A percentile compares a stretch with the other conserved stretches of the same genome.
Evolutionary conservation across 2,329 filamentous ascomycete species (phyloP).

Genomic region (Fusarium coffeatum): DNA sequence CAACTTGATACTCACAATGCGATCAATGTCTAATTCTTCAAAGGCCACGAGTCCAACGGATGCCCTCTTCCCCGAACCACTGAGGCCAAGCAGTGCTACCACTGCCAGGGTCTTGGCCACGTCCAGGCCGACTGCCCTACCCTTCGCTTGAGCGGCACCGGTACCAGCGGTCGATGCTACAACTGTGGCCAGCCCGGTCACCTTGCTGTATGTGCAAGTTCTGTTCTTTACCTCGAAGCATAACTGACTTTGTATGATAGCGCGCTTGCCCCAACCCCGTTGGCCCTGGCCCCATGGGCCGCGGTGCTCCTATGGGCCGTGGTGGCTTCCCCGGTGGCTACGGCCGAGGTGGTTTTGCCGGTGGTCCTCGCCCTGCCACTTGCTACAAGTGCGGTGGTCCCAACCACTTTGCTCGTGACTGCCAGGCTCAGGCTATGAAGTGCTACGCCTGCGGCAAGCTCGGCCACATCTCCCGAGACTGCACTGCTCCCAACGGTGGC

Average conservation of each 20-base stretch:
- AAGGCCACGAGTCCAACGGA: conserved; percentile 94
- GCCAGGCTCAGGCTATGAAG: conserved; percentile 98
- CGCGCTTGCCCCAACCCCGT: conserved; percentile 86
- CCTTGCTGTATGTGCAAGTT: conserved; percentile 75
- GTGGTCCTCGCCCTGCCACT: conserved; percentile 74
- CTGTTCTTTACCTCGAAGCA: background rate
- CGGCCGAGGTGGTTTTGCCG: conserved; percentile 79
- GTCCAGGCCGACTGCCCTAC: conserved; percentile 99
- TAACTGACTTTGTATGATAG: conserved; percentile 53
- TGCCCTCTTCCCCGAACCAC: conserved; percentile 97
- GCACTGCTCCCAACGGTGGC: conserved; percentile 95
- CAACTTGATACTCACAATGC: background rate
- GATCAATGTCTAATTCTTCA: conserved; percentile 14
- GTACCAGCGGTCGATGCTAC: conserved; percentile 91
- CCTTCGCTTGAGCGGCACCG: conserved; percentile 86
- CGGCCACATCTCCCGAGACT: conserved; percentile 92
- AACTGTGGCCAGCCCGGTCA: conserved; percentile 95
- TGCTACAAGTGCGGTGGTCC: conserved; percentile 85
- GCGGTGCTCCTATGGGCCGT: conserved; percentile 75
- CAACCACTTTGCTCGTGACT: conserved; percentile 98
- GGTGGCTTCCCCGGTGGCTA: conserved; percentile 73
- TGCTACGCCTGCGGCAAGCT: conserved; percentile 98
- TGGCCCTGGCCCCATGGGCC: conserved; percentile 65
- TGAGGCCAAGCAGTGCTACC: conserved; percentile 99
- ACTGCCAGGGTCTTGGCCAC: conserved; percentile 97